Evolutionary conservation across 352 stramenopile species (phyloP), one percentile per base, ranked within the genome.

Genomic region (Globisporangium solare): DNA sequence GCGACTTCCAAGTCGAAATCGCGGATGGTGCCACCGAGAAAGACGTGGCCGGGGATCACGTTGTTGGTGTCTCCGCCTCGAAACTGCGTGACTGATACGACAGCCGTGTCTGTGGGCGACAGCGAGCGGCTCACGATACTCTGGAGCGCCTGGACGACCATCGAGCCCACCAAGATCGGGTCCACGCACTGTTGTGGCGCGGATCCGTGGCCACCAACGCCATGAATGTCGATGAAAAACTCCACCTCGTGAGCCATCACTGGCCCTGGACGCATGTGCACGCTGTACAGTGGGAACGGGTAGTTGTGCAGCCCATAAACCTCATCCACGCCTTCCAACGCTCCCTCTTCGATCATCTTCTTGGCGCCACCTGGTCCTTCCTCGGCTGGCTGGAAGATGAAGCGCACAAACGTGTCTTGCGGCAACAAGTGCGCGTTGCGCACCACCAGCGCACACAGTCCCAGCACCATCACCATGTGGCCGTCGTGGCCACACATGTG

Each of bases 311-410:
- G 78, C 11, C 88, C 95, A 76, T 98, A 98, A n/a, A 96, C 79
- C 51, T 97, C 83, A 43, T 97, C 76, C 27, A 95, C 86, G 42
- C 83, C 59, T 13, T 77, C 63, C 1, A 98, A 67, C n/a, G 95
- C 78, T 14, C 94, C 94, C 57, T 98, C 92, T 60, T 97, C 75
- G 37, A 95, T 87, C 94, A 98, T 98, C 11, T 88, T 79, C 65
- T 94, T 85, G 14, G 85, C 92, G 18, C 96, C 96, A 22, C 89
- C 94, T 6, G 84, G 84, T 24, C 86, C 89, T 60, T 96, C 94
- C 64, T 99, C 96, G 0, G 96, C 95, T n/a, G 96, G 96, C 70
- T 99, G 96, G 66, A 98, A 99, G 35, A 98, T 76, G 21, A 99
- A 85, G 32, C 92, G 86, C 14, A 99, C 81, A 41, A 88, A 87